Percentiles rank a stretch among this genome's conserved stretches.
Conservation (phyloP, 2,329 filamentous ascomycete genomes). For the Aspergillus oerlinghausenensis region DNA sequence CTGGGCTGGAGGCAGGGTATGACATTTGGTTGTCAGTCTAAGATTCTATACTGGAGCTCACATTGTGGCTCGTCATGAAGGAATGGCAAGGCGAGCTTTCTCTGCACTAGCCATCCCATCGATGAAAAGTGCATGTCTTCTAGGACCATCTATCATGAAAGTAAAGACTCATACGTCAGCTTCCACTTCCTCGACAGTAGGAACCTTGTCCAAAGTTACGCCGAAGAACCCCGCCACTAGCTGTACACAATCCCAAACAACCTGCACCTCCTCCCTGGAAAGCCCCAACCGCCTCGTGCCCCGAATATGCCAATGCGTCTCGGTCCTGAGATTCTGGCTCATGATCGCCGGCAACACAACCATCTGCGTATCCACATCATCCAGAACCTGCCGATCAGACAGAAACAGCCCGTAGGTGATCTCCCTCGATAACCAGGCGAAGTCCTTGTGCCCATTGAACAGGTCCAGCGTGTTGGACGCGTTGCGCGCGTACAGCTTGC, state of each 20-base stretch:
- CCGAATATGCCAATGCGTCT: slow-evolving; percentile 45
- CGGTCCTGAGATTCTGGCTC: slow-evolving; percentile 39
- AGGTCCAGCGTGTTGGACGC: slow-evolving; percentile 28
- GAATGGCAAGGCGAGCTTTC: not conserved
- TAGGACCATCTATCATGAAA: not conserved
- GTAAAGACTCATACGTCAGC: slow-evolving; percentile 21
- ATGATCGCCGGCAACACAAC: slow-evolving; percentile 43
- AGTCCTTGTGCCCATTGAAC: slow-evolving; percentile 39
- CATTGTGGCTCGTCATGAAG: not conserved
- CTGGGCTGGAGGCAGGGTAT: not conserved
- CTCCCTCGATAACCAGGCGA: slow-evolving; percentile 69
- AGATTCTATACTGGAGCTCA: not conserved
- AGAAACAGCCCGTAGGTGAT: slow-evolving; percentile 61
- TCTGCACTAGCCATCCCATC: not conserved
- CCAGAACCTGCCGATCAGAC: slow-evolving; percentile 38
- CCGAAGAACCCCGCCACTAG: slow-evolving; percentile 27
- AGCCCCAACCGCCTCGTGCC: slow-evolving; percentile 40
- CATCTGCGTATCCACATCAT: slow-evolving; percentile 42
- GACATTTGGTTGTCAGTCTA: not conserved
- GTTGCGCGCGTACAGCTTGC: slow-evolving; percentile 53
- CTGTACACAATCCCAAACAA: slow-evolving; percentile 29
- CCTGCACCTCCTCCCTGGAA: slow-evolving; percentile 38
- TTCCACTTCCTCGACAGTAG: slow-evolving; percentile 29
- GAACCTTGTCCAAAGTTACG: slow-evolving; percentile 25
- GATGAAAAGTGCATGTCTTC: not conserved